A percentile compares a stretch with the other conserved stretches of the same genome.
Conservation (phyloP, 441 rosid species). For the Geranium incanum region DNA sequence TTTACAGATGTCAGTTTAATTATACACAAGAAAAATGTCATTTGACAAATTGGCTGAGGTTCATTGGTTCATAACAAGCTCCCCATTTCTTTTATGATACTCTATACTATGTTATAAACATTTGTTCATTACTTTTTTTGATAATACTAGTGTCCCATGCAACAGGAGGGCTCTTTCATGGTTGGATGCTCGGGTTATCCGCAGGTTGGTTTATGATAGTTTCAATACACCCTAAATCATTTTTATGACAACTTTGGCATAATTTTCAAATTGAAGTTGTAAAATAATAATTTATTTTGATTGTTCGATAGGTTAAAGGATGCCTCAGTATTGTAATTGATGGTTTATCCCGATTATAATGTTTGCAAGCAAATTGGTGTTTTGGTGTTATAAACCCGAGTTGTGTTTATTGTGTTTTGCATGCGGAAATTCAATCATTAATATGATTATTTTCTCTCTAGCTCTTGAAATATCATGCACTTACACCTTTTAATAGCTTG, state of each 20-base stretch:
- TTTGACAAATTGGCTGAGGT: too few relatives aligned
- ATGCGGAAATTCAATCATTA: neutral
- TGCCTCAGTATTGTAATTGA: neutral
- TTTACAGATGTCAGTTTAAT: too few relatives aligned
- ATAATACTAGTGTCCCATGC: constrained; percentile 15
- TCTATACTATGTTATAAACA: constrained; percentile 9
- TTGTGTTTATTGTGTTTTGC: neutral
- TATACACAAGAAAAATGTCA: too few relatives aligned
- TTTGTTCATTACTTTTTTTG: constrained; percentile 12
- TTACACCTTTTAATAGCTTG: neutral
- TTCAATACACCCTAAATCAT: neutral
- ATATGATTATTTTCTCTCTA: neutral
- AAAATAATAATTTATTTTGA: neutral
- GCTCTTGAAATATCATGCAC: neutral
- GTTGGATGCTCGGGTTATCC: constrained; percentile 91
- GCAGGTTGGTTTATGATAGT: constrained; percentile 42
- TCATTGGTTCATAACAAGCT: neutral
- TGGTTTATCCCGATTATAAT: neutral
- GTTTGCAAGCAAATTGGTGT: neutral
- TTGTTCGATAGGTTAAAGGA: neutral
- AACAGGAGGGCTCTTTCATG: constrained; percentile 89
- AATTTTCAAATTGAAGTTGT: neutral
- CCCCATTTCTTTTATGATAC: neutral
- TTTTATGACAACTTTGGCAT: neutral
- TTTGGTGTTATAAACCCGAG: neutral